These are phyloP conservation scores for Aspergillus conjunctus DNA, from an alignment of 495 filamentous ascomycete genomes.

Conservation along the genomic window DNA sequence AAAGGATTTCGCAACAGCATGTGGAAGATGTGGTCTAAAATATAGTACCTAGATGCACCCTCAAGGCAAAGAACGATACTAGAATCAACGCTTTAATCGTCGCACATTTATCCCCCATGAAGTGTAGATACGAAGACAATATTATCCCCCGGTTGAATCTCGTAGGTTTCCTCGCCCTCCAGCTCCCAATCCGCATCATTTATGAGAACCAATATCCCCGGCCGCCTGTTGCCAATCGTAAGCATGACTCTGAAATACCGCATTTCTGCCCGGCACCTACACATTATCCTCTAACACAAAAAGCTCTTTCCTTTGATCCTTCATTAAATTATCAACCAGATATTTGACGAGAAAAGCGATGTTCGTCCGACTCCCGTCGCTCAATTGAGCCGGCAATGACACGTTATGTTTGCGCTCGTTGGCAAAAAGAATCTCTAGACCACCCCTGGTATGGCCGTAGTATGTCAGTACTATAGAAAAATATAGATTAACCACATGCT, in stretches of 20 bases:
- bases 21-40: constrained; percentile 51
- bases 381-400: constrained; percentile 63
- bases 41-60: not conserved
- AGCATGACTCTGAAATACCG: not conserved
- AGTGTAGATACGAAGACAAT: constrained; percentile 98
- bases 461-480: constrained; percentile 19
- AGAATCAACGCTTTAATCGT: not conserved
- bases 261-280: constrained; percentile 53
- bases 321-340: constrained; percentile 84
- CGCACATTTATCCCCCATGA: constrained; percentile 71
- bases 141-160: constrained; percentile 78
- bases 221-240: constrained; percentile 61
- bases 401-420: constrained; percentile 74
- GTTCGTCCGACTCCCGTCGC: constrained; percentile 60
- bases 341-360: constrained; percentile 77
- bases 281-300: constrained; percentile 87
- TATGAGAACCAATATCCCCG: constrained; percentile 95
- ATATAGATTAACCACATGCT: constrained; percentile 6
- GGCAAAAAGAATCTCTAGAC: constrained; percentile 92
- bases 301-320: constrained; percentile 80
- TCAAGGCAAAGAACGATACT: not conserved
- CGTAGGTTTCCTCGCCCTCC: constrained; percentile 89
- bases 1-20: constrained; percentile 51
- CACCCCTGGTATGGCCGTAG: constrained; percentile 60
- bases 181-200: constrained; percentile 99